Percentiles rank a stretch among this genome's conserved stretches.
phyloP scores from a whole-genome alignment of 805 yeast genomes.

The Cyberlindnera mrakii region DNA sequence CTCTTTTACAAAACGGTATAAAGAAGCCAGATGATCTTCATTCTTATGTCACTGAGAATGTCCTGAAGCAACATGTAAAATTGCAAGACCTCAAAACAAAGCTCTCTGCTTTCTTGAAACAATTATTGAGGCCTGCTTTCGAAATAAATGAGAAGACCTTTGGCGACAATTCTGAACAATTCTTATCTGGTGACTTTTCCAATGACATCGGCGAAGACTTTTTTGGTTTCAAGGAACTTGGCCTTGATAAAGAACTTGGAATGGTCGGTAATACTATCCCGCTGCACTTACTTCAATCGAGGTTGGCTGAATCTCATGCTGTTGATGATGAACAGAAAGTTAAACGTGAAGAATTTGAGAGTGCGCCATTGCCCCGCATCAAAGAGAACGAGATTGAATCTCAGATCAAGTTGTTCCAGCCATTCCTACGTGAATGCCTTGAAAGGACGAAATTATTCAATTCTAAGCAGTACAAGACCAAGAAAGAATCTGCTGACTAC shows the following conservation, averaged over 20 bases:
- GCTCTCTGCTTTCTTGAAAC: constrained; percentile 67
- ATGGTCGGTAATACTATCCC: constrained; percentile 83
- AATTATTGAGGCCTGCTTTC: constrained; percentile 70
- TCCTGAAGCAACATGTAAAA: constrained; percentile 62
- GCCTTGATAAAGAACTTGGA: constrained; percentile 88
- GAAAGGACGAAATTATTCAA: constrained; percentile 37
- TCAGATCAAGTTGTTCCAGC: constrained; percentile 53
- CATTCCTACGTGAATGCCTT: constrained; percentile 41
- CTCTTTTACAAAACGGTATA: constrained; percentile 83
- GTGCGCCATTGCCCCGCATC: constrained; percentile 46
- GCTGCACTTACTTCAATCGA: constrained; percentile 75
- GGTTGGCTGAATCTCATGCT: constrained; percentile 54
- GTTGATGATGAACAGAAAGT: constrained; percentile 38
- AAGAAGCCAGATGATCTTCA: constrained; percentile 71
- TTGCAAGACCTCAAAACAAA: constrained; percentile 62
- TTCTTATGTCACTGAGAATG: constrained; percentile 65
- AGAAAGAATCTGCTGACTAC: constrained; percentile 25
- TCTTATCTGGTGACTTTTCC: constrained; percentile 90
- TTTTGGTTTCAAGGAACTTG: constrained; percentile 93
- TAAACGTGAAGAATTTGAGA: constrained; percentile 62
- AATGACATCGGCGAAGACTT: constrained; percentile 94
- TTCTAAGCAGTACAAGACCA: constrained; percentile 30
- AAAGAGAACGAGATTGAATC: constrained; percentile 42
- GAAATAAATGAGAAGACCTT: constrained; percentile 74
- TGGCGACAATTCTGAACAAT: constrained; percentile 88